These are phyloP conservation scores for carrot (Daucus carota) DNA, from an alignment of 129 eudicot genomes.

Conservation along the genomic window DH1_v3.0 NC_030382.2:53510501-53511000, in stretches of 20 bases:
- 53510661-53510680: not conserved
- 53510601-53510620: not conserved
- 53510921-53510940: not conserved
- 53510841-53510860: conserved; percentile 14
- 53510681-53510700: not conserved
- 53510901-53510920: not conserved
- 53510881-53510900: not conserved
- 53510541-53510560: not conserved
- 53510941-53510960: not conserved
- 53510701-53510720: not conserved
- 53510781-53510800: not conserved
- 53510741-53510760: not conserved
- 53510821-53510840: not conserved
- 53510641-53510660: not conserved
- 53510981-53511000: not conserved
- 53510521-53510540: not conserved
- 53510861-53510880: not conserved
- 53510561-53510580: not conserved
- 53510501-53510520: not conserved
- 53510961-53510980: not conserved
- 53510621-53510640: not conserved
- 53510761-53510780: not conserved
- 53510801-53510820: not conserved
- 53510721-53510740: not conserved
- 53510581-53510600: not conserved